phyloP scores from a whole-genome alignment of 2,329 filamentous ascomycete genomes.

The Acephala macrosclerotiorum region DNA sequence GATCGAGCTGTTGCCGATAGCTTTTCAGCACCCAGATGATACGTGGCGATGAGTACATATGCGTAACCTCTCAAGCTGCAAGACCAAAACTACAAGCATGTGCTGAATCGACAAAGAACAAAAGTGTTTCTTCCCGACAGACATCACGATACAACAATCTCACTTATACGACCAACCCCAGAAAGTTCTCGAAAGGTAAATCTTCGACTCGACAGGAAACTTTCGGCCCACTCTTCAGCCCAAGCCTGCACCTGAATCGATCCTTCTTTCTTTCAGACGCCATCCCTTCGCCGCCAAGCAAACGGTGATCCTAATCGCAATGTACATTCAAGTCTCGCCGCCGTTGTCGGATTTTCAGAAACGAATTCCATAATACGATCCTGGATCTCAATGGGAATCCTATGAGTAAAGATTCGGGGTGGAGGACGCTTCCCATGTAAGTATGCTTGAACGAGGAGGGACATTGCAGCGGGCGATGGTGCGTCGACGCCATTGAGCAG shows the following conservation, averaged over 20 bases:
- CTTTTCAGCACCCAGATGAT: too few species aligned
- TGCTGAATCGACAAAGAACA: too few species aligned
- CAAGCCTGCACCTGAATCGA: constrained; percentile 8
- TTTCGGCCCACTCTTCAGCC: constrained; percentile 17
- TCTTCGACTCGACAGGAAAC: background rate
- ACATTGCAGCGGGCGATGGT: constrained; percentile 15
- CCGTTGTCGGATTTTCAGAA: constrained; percentile 23
- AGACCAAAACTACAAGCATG: too few species aligned
- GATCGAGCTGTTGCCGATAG: too few species aligned
- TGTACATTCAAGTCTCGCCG: constrained; percentile 24
- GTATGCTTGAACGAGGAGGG: constrained; percentile 19
- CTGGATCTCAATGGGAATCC: constrained; percentile 26
- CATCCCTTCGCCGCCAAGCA: constrained; percentile 19
- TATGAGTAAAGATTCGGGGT: constrained; percentile 12
- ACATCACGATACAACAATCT: background rate
- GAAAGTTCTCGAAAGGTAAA: background rate
- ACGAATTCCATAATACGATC: constrained; percentile 24
- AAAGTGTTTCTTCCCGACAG: too few species aligned
- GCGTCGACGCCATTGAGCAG: constrained; percentile 16
- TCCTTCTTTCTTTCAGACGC: constrained; percentile 11
- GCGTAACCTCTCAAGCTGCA: too few species aligned
- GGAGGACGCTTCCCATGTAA: constrained; percentile 6
- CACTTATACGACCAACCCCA: background rate
- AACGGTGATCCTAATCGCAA: constrained; percentile 27
- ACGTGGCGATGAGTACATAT: too few species aligned